phyloP scores from a whole-genome alignment of 2,329 filamentous ascomycete species.

The Xylaria polymorpha region DNA sequence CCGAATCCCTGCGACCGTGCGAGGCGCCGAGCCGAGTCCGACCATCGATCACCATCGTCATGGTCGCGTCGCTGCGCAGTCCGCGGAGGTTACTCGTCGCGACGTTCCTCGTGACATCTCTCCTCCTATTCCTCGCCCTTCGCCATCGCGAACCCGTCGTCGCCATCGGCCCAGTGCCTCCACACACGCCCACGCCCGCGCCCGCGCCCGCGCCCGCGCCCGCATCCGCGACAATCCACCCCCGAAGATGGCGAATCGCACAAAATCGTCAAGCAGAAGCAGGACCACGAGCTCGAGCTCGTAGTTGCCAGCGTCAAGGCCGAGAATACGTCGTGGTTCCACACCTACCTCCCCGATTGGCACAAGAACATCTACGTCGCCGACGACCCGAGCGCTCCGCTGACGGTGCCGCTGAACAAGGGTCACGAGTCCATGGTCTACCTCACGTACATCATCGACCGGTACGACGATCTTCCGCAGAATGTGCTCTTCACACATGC shows the following conservation, averaged over 20 bases:
- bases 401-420: slow-evolving; percentile 63
- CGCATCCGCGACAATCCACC: neutral
- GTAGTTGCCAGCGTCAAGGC: slow-evolving; percentile 50
- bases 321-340: slow-evolving; percentile 56
- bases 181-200: neutral
- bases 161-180: neutral
- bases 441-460: slow-evolving; percentile 63
- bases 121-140: slow-evolving; percentile 27
- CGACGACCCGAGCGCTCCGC: slow-evolving; percentile 58
- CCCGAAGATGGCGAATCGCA: slow-evolving; percentile 4
- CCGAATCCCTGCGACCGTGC: slow-evolving; percentile 25
- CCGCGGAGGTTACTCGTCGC: slow-evolving; percentile 29
- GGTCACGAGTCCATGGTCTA: slow-evolving; percentile 66
- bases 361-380: slow-evolving; percentile 66
- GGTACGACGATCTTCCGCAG: slow-evolving; percentile 59
- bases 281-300: slow-evolving; percentile 45
- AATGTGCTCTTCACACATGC: slow-evolving; percentile 60
- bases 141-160: slow-evolving; percentile 13
- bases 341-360: slow-evolving; percentile 58
- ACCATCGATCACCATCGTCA: slow-evolving; percentile 5
- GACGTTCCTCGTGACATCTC: slow-evolving; percentile 23
- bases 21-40: slow-evolving; percentile 22
- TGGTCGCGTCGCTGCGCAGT: slow-evolving; percentile 28
- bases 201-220: neutral
- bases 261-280: neutral